Conservation (phyloP, 2,329 filamentous ascomycete genomes). For the Trichocomaceae sp. region DNA sequence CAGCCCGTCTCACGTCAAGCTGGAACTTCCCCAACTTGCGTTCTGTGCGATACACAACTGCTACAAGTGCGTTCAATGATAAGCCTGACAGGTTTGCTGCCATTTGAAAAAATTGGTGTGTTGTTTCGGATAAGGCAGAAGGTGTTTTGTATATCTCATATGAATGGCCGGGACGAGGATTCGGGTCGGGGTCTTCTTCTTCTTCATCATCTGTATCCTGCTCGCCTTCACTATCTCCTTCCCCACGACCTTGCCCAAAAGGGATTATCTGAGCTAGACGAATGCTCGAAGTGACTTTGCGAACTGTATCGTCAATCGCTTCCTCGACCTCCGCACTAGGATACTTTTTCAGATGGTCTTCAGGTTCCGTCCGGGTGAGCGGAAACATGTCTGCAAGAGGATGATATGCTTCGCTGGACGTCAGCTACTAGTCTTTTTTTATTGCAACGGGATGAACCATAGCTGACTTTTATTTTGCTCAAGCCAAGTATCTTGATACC, state of each 20-base stretch:
- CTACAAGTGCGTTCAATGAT: conserved; percentile 45
- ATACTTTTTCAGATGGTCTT: background rate
- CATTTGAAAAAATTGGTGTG: conserved; percentile 45
- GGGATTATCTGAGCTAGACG: conserved; percentile 33
- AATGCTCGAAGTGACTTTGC: conserved; percentile 38
- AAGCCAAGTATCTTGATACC: conserved; percentile 63
- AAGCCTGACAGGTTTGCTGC: conserved; percentile 47
- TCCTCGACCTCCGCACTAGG: conserved; percentile 17
- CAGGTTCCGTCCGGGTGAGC: conserved; percentile 18
- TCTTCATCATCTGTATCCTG: background rate
- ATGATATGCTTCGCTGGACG: conserved; percentile 16
- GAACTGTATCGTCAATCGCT: conserved; percentile 34
- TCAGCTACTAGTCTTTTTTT: conserved; percentile 3
- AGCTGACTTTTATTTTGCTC: conserved; percentile 25
- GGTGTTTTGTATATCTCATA: conserved; percentile 46
- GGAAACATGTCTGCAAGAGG: conserved; percentile 41
- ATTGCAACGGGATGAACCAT: background rate
- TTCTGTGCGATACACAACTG: conserved; percentile 47
- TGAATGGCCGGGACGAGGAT: conserved; percentile 43
- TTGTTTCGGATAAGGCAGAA: conserved; percentile 42
- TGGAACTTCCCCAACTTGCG: conserved; percentile 35
- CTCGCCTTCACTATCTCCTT: background rate
- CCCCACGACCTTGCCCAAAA: conserved; percentile 22
- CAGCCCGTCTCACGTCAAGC: conserved; percentile 28
- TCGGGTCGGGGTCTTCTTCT: conserved; percentile 14